Conservation (phyloP, 768 basidiomycete species). For the Suillus americanus region DNA sequence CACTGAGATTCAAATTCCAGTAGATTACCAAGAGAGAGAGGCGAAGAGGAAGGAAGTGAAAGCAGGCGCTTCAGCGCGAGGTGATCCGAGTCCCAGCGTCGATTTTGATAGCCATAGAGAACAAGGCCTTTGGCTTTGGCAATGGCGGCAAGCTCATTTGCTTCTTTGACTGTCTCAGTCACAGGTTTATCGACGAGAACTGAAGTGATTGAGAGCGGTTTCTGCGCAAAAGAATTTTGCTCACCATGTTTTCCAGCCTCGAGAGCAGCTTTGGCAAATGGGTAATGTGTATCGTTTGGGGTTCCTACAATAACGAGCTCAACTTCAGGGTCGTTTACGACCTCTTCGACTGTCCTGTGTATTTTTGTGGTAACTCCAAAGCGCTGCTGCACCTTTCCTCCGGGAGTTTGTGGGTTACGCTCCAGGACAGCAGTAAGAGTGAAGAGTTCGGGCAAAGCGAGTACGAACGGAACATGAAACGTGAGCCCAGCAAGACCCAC, state of each 20-base stretch:
- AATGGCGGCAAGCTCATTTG: slow-evolving; percentile 56
- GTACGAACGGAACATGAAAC: slow-evolving; percentile 81
- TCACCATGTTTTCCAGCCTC: slow-evolving; percentile 74
- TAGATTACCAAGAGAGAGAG: slow-evolving; percentile 57
- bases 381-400: slow-evolving; percentile 63
- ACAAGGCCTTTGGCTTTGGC: slow-evolving; percentile 61
- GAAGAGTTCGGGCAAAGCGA: slow-evolving; percentile 69
- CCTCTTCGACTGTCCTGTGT: slow-evolving; percentile 58
- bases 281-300: slow-evolving; percentile 73
- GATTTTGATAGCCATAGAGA: slow-evolving; percentile 72
- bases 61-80: slow-evolving; percentile 63
- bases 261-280: slow-evolving; percentile 61
- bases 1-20: slow-evolving; percentile 78
- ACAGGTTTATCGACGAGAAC: slow-evolving; percentile 84
- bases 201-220: slow-evolving; percentile 21
- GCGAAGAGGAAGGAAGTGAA: slow-evolving; percentile 47
- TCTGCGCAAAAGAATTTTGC: slow-evolving; percentile 11
- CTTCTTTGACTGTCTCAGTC: slow-evolving; percentile 58
- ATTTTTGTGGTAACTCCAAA: slow-evolving; percentile 62
- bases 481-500: slow-evolving; percentile 75
- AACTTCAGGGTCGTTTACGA: slow-evolving; percentile 59
- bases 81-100: slow-evolving; percentile 80
- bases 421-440: slow-evolving; percentile 73
- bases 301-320: slow-evolving; percentile 71
- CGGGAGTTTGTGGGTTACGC: slow-evolving; percentile 58